phyloP scores from a whole-genome alignment of 2,329 filamentous ascomycete genomes.

The Penicillium sp. region DNA sequence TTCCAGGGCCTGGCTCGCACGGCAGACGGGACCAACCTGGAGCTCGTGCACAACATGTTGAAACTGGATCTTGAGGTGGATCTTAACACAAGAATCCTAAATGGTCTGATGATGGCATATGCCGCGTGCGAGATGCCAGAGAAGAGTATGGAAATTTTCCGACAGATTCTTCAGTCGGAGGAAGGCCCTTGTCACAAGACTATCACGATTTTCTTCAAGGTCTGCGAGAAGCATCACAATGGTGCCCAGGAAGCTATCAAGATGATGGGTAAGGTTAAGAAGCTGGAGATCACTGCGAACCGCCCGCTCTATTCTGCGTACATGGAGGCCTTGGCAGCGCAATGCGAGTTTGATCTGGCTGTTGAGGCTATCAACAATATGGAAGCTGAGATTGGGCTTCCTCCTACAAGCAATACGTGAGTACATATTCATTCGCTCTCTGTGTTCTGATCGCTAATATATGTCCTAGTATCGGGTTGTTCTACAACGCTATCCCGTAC shows the following conservation, averaged over 20 bases:
- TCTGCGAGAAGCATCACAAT: conserved; percentile 62
- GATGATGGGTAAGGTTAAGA: conserved; percentile 58
- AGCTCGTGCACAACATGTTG: conserved; percentile 84
- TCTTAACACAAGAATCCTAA: conserved; percentile 72
- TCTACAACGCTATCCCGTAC: conserved; percentile 72
- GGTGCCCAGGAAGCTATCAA: conserved; percentile 50
- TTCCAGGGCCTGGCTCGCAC: conserved; percentile 71
- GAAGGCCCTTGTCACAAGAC: conserved; percentile 84
- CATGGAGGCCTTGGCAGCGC: conserved; percentile 70
- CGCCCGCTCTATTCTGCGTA: conserved; percentile 73
- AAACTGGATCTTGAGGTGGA: conserved; percentile 86
- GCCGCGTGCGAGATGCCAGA: conserved; percentile 65
- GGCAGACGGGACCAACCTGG: conserved; percentile 63
- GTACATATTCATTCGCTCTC: conserved; percentile 37
- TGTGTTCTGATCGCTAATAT: conserved; percentile 9
- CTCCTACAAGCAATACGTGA: conserved; percentile 70
- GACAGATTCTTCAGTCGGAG: conserved; percentile 74
- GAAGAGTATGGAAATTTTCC: conserved; percentile 76
- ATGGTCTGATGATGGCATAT: conserved; percentile 85
- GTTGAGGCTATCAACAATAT: conserved; percentile 66
- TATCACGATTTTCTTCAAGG: conserved; percentile 76
- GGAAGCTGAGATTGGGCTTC: conserved; percentile 63
- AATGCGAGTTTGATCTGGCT: conserved; percentile 68
- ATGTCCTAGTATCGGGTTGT: conserved; percentile 62
- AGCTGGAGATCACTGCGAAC: conserved; percentile 77